Evolutionary conservation across 139 green algal species (phyloP).

Genomic region (Volvox africanus): DNA sequence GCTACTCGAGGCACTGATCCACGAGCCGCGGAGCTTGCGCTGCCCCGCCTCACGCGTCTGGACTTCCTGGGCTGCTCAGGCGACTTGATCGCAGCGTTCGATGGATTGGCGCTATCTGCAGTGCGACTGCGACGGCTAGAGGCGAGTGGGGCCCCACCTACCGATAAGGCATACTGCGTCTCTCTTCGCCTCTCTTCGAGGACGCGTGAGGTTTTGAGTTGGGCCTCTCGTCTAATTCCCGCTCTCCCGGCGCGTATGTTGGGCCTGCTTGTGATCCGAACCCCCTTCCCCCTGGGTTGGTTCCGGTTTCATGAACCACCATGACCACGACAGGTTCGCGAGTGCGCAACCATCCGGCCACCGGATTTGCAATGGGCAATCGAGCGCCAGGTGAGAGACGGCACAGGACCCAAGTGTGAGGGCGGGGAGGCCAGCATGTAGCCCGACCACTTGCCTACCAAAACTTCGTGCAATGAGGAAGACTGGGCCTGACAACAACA

Average conservation of each 20-base stretch:
- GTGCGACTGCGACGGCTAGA: background rate
- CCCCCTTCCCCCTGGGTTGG: background rate
- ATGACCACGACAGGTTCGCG: background rate
- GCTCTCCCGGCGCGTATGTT: background rate
- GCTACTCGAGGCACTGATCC: slow-evolving; percentile 4
- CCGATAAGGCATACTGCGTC: background rate
- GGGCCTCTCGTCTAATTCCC: background rate
- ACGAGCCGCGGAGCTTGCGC: background rate
- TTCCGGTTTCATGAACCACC: background rate
- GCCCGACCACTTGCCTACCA: too few species aligned
- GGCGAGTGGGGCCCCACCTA: background rate
- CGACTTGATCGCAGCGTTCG: slow-evolving; percentile 6
- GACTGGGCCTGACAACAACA: background rate
- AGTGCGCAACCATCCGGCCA: slow-evolving; percentile 4
- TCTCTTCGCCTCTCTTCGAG: background rate
- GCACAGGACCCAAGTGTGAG: background rate
- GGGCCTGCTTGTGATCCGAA: background rate
- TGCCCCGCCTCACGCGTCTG: slow-evolving; percentile 28
- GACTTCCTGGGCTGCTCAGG: slow-evolving; percentile 13
- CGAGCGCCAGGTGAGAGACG: slow-evolving; percentile 19
- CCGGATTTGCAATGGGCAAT: slow-evolving; percentile 23
- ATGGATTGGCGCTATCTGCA: slow-evolving; percentile 29
- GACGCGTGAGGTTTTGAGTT: background rate
- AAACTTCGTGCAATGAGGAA: too few species aligned
- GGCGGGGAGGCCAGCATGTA: background rate